A percentile compares a stretch with the other conserved stretches of the same genome.
Evolutionary conservation across 2,329 filamentous ascomycete genomes (phyloP).

Genomic region (Aspergillus sojae): DNA sequence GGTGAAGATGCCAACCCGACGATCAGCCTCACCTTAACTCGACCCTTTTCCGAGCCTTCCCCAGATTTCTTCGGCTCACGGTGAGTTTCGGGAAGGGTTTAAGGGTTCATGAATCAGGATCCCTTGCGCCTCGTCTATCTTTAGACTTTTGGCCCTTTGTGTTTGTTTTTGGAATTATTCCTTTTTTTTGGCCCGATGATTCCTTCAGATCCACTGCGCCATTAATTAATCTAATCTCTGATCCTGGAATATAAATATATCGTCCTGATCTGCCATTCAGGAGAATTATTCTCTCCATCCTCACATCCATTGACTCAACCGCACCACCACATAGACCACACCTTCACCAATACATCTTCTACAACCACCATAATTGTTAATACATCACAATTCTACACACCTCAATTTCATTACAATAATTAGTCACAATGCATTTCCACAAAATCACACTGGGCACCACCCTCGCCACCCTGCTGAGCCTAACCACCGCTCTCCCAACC

Average conservation of each 20-base stretch:
- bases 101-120: background rate
- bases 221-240: background rate
- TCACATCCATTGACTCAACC: background rate
- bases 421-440: background rate
- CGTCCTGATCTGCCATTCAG: background rate
- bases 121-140: constrained; percentile 2
- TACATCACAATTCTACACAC: background rate
- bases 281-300: background rate
- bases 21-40: constrained; percentile 5
- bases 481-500: constrained; percentile 6
- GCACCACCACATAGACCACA: background rate
- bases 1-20: background rate
- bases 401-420: background rate
- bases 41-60: background rate
- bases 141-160: background rate
- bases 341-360: background rate
- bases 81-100: background rate
- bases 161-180: background rate
- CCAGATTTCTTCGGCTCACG: background rate
- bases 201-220: background rate
- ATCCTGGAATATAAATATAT: background rate
- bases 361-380: background rate
- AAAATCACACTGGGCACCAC: background rate
- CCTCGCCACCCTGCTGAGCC: background rate
- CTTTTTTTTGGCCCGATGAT: background rate